Evolutionary conservation across 345 rosid species (phyloP), one percentile per base, ranked within the genome.

Genomic region (Ailanthus altissimus): DNA sequence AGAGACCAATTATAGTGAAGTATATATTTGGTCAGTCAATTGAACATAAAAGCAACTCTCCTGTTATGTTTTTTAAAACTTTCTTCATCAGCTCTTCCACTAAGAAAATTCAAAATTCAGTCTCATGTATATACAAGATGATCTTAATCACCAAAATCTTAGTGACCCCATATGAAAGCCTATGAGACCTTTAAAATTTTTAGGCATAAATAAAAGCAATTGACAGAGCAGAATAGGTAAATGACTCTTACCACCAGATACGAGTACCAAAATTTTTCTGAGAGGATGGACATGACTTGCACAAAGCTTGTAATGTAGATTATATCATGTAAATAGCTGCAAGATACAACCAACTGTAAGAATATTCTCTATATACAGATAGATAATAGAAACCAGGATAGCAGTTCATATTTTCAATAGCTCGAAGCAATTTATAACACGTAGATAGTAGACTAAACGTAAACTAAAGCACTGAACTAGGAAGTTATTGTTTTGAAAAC

Each of bases 251-350:
- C 98, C 94, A 90, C 91, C 60, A 94, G 80, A 82, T 89, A 94
- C 2, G 90, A 83, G 78, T 83, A 89, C 97, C 97, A 94, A 84
- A 94, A 91, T 75, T 94, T 92, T 26, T 80, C 95, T 11, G 97
- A 94, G 70, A 94, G 85, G 75, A 93, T 90, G 70, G 98, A 89
- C 75, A 78, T 85, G 18, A 94, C 18, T 79, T 94, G 98, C 80
- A 91, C 98, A 28, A 94, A 94, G 83, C 92, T 87, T 51, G 98
- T 94, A 77, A 94, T 88, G 81, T 89, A 94, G 81, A 94, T 86
- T 60, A 91, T 81, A 72, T 94, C 98, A 42, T 92, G 94, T 56
- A 94, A 81, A 75, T 92, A 92, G 77, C 97, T 90, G 89, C 80
- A 81, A 83, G 7, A 73, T 67, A 80, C 5, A 60, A 67, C 49